A percentile compares a stretch with the other conserved stretches of the same genome.
Evolutionary conservation across 306 rosid genomes (phyloP).

Genomic region (Medicago ruthenica): DNA sequence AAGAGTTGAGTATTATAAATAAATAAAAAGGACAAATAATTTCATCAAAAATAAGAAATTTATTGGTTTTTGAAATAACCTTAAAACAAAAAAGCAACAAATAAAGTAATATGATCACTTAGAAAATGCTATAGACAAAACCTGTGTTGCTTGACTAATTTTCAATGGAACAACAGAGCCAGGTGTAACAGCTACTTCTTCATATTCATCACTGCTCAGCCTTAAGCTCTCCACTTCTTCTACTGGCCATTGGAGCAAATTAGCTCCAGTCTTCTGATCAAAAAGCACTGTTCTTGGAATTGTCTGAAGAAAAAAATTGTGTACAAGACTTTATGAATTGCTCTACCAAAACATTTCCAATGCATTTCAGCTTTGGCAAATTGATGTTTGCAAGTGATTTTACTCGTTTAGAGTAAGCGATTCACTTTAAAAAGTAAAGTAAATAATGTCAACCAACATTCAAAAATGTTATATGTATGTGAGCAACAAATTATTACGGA

Average conservation of each 20-base stretch:
- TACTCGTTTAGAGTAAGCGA: no score
- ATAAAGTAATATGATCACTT: not conserved
- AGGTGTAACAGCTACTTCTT: constrained; percentile 52
- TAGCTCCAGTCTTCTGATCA: constrained; percentile 62
- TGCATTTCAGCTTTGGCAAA: not conserved
- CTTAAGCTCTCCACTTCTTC: constrained; percentile 80
- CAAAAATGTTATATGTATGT: no score
- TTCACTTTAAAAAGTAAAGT: no score
- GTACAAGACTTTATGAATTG: not conserved
- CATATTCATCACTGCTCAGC: constrained; percentile 54
- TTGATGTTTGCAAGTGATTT: no score
- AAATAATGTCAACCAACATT: no score
- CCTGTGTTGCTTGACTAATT: constrained; percentile 71
- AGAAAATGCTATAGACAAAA: constrained; percentile 22
- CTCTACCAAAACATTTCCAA: not conserved
- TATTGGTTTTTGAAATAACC: no score
- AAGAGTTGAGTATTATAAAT: no score
- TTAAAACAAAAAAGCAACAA: no score
- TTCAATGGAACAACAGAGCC: constrained; percentile 63
- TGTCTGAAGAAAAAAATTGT: constrained; percentile 47
- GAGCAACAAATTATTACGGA: no score
- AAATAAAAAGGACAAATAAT: no score
- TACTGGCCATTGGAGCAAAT: constrained; percentile 73
- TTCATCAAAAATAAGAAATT: no score
- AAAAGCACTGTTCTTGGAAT: constrained; percentile 76